Conservation (phyloP, 495 filamentous ascomycete species). For the Annulohypoxylon maeteangense region DNA sequence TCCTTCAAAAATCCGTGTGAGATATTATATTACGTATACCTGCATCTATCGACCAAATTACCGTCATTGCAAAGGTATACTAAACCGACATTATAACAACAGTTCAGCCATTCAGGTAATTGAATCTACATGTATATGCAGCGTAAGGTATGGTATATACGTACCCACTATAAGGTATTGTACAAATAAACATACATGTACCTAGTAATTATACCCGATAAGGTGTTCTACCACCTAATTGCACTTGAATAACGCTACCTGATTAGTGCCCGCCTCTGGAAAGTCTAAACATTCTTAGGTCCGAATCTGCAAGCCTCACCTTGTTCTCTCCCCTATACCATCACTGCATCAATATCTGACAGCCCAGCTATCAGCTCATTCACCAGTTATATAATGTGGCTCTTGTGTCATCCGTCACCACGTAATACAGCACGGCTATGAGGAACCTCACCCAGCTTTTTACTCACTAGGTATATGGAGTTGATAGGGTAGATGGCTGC, state of each 20-base stretch:
- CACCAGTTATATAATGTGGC: slow-evolving; percentile 34
- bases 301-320: slow-evolving; percentile 43
- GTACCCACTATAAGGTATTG: slow-evolving; percentile 1
- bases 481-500: slow-evolving; percentile 15
- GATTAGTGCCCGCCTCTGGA: slow-evolving; percentile 38
- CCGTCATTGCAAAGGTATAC: slow-evolving; percentile 7
- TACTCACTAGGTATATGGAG: slow-evolving; percentile 8
- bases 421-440: slow-evolving; percentile 33
- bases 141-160: slow-evolving; percentile 5
- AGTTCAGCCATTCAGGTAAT: not conserved
- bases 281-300: slow-evolving; percentile 24
- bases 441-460: slow-evolving; percentile 12
- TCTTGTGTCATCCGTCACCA: slow-evolving; percentile 33
- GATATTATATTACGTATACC: slow-evolving; percentile 20
- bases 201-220: slow-evolving; percentile 10
- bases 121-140: slow-evolving; percentile 1
- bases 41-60: slow-evolving; percentile 16
- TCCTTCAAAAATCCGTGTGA: slow-evolving; percentile 7
- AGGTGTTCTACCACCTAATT: slow-evolving; percentile 16
- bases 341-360: slow-evolving; percentile 8
- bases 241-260: slow-evolving; percentile 13
- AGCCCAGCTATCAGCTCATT: slow-evolving; percentile 9
- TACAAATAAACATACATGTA: not conserved
- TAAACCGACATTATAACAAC: slow-evolving; percentile 4
- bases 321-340: slow-evolving; percentile 14